These are phyloP conservation scores for Podila minutissima DNA, from an alignment of 192 early-diverging fungal species.

Conservation along the genomic window DNA sequence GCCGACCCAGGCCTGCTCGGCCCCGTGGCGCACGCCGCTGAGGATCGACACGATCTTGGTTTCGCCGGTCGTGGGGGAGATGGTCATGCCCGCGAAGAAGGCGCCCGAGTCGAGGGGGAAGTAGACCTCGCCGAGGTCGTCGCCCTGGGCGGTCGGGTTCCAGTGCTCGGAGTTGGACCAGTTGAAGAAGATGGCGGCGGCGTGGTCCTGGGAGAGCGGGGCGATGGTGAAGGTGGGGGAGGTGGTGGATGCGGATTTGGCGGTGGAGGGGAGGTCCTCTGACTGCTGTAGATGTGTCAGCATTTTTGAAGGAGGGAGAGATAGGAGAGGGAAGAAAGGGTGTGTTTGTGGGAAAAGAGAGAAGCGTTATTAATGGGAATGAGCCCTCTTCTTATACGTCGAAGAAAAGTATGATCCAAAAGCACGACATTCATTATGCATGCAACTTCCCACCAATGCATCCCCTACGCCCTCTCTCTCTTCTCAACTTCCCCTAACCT, in stretches of 20 bases:
- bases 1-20: conserved; percentile 22
- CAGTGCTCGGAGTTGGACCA: neutral
- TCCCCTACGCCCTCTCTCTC: too few relatives aligned
- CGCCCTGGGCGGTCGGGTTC: neutral
- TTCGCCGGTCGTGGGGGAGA: neutral
- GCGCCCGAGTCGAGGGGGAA: neutral
- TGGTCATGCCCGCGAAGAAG: neutral
- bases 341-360: too few relatives aligned
- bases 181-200: neutral
- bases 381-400: too few relatives aligned
- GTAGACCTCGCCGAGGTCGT: neutral
- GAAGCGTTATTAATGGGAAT: too few relatives aligned
- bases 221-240: neutral
- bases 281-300: neutral
- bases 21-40: conserved; percentile 8
- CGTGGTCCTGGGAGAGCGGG: neutral
- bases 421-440: too few relatives aligned
- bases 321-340: too few relatives aligned
- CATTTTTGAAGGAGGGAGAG: neutral
- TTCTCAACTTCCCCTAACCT: too few relatives aligned
- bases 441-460: too few relatives aligned
- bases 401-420: too few relatives aligned
- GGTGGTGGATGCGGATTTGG: neutral
- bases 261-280: neutral
- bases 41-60: neutral